Base-by-base conservation (phyloP, 768 basidiomycete species). In the Peribolospora kevripleyi region DNA sequence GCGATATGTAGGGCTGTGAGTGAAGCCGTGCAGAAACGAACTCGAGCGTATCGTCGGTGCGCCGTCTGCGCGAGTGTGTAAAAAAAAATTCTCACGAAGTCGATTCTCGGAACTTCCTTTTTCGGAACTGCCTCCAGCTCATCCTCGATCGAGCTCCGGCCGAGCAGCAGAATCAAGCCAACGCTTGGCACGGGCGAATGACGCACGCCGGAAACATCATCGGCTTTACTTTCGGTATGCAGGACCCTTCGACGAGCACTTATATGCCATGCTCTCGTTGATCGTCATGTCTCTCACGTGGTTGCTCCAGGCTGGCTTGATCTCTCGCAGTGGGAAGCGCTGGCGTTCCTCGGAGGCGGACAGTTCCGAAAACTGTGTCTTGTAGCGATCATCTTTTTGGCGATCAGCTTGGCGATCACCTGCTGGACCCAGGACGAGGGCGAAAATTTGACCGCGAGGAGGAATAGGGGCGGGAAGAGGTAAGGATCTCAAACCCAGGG, bases 131-230 rank as follows among this genome's bases (percentile, higher is more conserved):
- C 4, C 49, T 56, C 56, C 61, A 61, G 67, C 76, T 98, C n/a
- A 73, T 95, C 9, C 74, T 98, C 56, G 93, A 98, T 65, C 70
- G 91, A 52, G 77, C 85, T 0, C 90, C 93, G 5, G 76, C 84
- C 10, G 76, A 80, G 58, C 91, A 95, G 66, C 76, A 95, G 9
- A 87, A 81, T 55, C 75, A 79, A n/a, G 87, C 82, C 4, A 98
- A 97, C 69, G 93, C 93, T 42, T 98, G 91, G 88, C 88, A 95
- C 56, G 83, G 90, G 49, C 74, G 86, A 58, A 93, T 95, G 83
- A 81, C 79, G 48, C 87, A 97, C 65, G 79, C 87, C n/a, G 93
- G 88, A 25, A 97, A 93, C 65, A 91, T 97, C 51, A 66, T 95
- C 59, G 93, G 93, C 7, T 95, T 80, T 69, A 84, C 84, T 2